These are phyloP conservation scores for Eremothecium coryli DNA, from an alignment of 1,139 yeast genomes.

Conservation along the genomic window DNA sequence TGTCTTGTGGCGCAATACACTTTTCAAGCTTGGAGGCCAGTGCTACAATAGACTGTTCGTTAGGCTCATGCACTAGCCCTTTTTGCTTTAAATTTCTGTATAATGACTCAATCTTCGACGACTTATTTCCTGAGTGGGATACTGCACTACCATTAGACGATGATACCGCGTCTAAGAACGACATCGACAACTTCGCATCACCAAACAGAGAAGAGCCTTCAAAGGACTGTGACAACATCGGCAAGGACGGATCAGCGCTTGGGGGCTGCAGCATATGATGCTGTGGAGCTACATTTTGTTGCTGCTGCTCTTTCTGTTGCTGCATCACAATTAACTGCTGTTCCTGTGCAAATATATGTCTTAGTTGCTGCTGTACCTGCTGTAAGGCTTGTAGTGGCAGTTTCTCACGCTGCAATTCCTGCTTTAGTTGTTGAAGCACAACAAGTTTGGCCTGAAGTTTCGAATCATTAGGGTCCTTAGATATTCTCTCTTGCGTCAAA, in stretches of 20 bases:
- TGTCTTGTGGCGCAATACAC: slow-evolving; percentile 6
- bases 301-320: slow-evolving; percentile 18
- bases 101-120: slow-evolving; percentile 17
- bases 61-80: slow-evolving; percentile 21
- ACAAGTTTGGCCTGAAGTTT: slow-evolving; percentile 33
- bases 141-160: slow-evolving; percentile 12
- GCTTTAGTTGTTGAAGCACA: slow-evolving; percentile 30
- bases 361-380: slow-evolving; percentile 37
- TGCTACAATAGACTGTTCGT: slow-evolving; percentile 24
- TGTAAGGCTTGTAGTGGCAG: slow-evolving; percentile 34
- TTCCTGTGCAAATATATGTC: slow-evolving; percentile 30
- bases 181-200: slow-evolving; percentile 6
- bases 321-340: slow-evolving; percentile 25
- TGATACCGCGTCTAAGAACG: slow-evolving; percentile 9
- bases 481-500: slow-evolving; percentile 34
- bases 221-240: background rate
- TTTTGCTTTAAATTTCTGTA: slow-evolving; percentile 20
- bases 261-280: background rate
- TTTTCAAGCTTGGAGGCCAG: slow-evolving; percentile 19
- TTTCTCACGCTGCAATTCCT: slow-evolving; percentile 29
- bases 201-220: slow-evolving; percentile 22
- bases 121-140: slow-evolving; percentile 11
- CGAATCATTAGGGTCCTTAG: slow-evolving; percentile 32
- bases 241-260: slow-evolving; percentile 11
- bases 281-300: slow-evolving; percentile 10